These are phyloP conservation scores for Mucor velutinosus DNA, from an alignment of 371 early-diverging fungal species.

Conservation along the genomic window DNA sequence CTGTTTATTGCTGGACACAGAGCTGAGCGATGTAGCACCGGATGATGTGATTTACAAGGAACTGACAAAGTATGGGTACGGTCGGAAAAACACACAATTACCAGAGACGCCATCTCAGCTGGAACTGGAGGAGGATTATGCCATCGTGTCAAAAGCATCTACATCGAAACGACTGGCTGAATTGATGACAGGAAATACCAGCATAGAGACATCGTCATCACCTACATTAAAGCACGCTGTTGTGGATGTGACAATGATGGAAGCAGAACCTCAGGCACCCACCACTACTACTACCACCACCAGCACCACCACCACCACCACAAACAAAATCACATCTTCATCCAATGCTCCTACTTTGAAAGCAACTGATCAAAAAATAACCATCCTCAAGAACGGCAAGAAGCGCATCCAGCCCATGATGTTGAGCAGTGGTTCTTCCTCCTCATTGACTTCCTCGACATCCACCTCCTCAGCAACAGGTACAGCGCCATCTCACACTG, in stretches of 20 bases:
- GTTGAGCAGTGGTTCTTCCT: conserved; percentile 29
- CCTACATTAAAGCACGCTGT: neutral
- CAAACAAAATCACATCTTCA: neutral
- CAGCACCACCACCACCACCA: neutral
- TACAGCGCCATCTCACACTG: neutral
- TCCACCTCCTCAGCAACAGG: neutral
- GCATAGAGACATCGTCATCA: conserved; percentile 3
- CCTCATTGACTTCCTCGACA: neutral
- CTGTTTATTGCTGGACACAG: conserved; percentile 68
- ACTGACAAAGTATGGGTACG: conserved; percentile 74
- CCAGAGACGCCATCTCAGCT: conserved; percentile 70
- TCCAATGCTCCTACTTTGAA: conserved; percentile 14
- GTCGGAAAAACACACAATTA: conserved; percentile 55
- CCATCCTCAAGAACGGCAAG: conserved; percentile 76
- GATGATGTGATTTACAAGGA: conserved; percentile 63
- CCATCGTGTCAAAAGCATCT: conserved; percentile 38
- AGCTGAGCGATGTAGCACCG: conserved; percentile 68
- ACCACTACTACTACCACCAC: neutral
- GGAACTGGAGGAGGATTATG: conserved; percentile 66
- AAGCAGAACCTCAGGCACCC: conserved; percentile 2
- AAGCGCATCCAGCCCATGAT: conserved; percentile 79
- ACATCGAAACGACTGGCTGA: conserved; percentile 45
- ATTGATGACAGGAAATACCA: conserved; percentile 43
- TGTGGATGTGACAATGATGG: conserved; percentile 6
- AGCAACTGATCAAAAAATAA: conserved; percentile 55